A percentile compares a stretch with the other conserved stretches of the same genome.
These are phyloP conservation scores for Fusarium chuoi DNA, from an alignment of 2,329 filamentous ascomycete species.

Conservation along the genomic window DNA sequence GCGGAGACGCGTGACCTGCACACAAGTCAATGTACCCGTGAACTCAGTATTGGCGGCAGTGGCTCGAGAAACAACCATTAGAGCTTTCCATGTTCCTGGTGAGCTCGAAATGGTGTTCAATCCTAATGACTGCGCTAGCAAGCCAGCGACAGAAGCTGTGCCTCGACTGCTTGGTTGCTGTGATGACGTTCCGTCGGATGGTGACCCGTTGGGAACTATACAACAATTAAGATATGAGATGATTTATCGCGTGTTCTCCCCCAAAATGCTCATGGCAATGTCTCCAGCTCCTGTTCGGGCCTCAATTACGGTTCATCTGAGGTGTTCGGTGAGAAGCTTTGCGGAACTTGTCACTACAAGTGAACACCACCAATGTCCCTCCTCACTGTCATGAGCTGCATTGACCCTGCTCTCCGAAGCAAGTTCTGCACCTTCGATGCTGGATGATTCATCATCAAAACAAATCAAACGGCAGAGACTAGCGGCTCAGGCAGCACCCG, in stretches of 20 bases:
- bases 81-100: fast-evolving
- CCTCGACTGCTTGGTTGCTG: neutral
- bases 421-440: neutral
- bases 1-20: too few relatives aligned
- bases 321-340: neutral
- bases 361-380: too few relatives aligned
- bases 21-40: fast-evolving
- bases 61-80: fast-evolving
- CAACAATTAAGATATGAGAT: neutral
- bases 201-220: fast-evolving
- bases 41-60: fast-evolving
- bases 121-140: too few relatives aligned
- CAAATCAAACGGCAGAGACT: neutral
- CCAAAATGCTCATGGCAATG: neutral
- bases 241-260: too few relatives aligned
- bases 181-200: neutral
- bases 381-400: fast-evolving
- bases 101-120: neutral
- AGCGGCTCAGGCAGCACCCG: neutral
- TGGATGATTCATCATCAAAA: neutral
- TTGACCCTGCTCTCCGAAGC: too few relatives aligned
- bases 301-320: fast-evolving
- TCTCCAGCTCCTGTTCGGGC: neutral
- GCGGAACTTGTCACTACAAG: too few relatives aligned
- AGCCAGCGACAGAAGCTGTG: neutral